Evolutionary conservation across 2,329 filamentous ascomycete species (phyloP), one percentile per base, ranked within the genome.

Genomic region (Fusarium sp.): DNA sequence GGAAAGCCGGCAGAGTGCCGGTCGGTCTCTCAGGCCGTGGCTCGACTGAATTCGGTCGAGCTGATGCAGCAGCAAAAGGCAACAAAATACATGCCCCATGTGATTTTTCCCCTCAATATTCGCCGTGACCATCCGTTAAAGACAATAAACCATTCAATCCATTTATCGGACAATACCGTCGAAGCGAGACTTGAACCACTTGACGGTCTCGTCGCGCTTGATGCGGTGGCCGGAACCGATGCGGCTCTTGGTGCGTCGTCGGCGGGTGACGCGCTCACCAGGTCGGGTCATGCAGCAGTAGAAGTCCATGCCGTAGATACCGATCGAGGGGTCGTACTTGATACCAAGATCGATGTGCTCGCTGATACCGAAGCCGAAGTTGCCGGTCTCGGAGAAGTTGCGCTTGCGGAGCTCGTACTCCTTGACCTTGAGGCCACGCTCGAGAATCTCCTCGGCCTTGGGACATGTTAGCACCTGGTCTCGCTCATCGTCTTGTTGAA

Each of bases 371-470:
- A 99, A 99, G 82, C 97, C 97, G 86, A 99, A 99, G 94, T 98
- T 98, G 86, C 97, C 97, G 80, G 96, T 98, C 92, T 98, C 95
- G 85, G 93, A 96, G 94, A 99, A 99, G 94, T 99, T 99, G 88
- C 94, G 93, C 92, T 97, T 98, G 89, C 95, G 94, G 83, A 99
- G 91, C 89, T 99, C 97, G 91, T 99, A 99, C 90, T 99, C 97
- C 95, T 99, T 99, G 92, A 99, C 97, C 93, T 99, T 99, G 86
- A 99, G 94, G 86, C 97, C 97, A 92, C 97, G 96, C 94, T 99
- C 97, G 85, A 99, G 93, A 84, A 99, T 99, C 90, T 99, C 97
- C 92, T 99, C 97, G 77, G 97, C 97, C 93, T 91, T 65, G 25
- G 18, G 18, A 52, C 11, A 25, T 72, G 75, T 84, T 79, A 83